phyloP scores from a whole-genome alignment of 306 rosid genomes.

The Sophora flavescens region DNA sequence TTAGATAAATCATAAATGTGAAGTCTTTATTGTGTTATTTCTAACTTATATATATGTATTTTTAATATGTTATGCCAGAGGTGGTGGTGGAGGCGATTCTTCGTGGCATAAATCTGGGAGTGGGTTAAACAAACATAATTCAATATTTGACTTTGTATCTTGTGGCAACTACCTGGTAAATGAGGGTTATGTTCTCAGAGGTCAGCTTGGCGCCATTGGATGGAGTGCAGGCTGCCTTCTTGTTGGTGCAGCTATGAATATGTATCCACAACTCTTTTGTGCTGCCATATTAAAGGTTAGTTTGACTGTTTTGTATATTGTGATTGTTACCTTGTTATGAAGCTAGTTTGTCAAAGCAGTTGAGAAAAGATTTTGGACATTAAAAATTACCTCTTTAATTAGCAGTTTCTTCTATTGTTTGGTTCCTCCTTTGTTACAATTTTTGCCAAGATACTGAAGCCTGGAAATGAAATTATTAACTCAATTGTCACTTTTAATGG shows the following conservation, averaged over 20 bases:
- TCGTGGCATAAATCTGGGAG: conserved; percentile 88
- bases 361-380: conserved; percentile 23
- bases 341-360: conserved; percentile 20
- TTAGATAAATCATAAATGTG: conserved; percentile 31
- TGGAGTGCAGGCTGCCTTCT: conserved; percentile 91
- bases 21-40: conserved; percentile 33
- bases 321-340: conserved; percentile 21
- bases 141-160: conserved; percentile 77
- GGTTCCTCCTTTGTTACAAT: not conserved
- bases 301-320: too few species aligned
- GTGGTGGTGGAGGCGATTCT: conserved; percentile 73
- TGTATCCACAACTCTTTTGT: conserved; percentile 75
- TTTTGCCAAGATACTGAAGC: conserved; percentile 29
- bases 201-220: conserved; percentile 78
- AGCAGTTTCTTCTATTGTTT: not conserved
- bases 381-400: conserved; percentile 28
- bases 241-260: conserved; percentile 81
- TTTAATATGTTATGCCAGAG: conserved; percentile 61
- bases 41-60: conserved; percentile 17
- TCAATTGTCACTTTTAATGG: conserved; percentile 25
- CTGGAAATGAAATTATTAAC: not conserved
- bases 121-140: conserved; percentile 72
- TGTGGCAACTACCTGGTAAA: conserved; percentile 78
- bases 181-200: conserved; percentile 68
- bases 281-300: conserved; percentile 85